Evolutionary conservation across 805 yeast species (phyloP), one percentile per base, ranked within the genome.

Genomic region (Kodamaea nitidulidarum): DNA sequence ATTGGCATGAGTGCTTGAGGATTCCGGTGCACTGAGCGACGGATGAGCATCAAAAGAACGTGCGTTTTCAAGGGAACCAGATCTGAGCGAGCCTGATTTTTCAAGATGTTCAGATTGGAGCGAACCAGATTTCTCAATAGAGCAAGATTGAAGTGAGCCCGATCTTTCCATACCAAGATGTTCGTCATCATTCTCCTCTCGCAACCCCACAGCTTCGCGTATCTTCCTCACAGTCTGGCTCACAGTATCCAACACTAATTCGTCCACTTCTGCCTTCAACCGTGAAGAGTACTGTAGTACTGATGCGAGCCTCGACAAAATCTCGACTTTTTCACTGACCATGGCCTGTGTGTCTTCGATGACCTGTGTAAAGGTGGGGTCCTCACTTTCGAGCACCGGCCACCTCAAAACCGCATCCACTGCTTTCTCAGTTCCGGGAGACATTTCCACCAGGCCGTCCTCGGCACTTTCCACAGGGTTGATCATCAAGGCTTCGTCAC

Each of bases 181-280:
- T 20, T 6, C 22, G n/a, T 28, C 32, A 4, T 30, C 12, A 4
- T 11, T n/a, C 11, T n/a, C 32, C 12, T 16, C 21, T 7, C 32
- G 15, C 20, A 15, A 7, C 6, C 32, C 32, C n/a, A 30, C 21
- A 4, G 32, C 27, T 11, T 63, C 77, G 38, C 66, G 65, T 9
- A 76, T 81, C 48, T 72, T 76, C 26, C 63, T 58, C 2, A 88
- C 72, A 0, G 93, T 82, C 25, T 79, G 78, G 16, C 71, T 64
- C 3, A 90, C 85, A 1, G 82, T 68, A 26, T 67, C 61, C 18
- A 84, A 60, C 2, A 88, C 88, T 52, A 80, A 63, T 15, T 61
- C 71, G 53, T 88, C 93, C 3, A 88, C 84, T 58, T 90, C 96
- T 38, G 73, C 76, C 38, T 86, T 84, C 36, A 88, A 79, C 50